These are phyloP conservation scores for Fragaria ananassa DNA, from an alignment of 306 rosid species.

Conservation along the genomic window DNA sequence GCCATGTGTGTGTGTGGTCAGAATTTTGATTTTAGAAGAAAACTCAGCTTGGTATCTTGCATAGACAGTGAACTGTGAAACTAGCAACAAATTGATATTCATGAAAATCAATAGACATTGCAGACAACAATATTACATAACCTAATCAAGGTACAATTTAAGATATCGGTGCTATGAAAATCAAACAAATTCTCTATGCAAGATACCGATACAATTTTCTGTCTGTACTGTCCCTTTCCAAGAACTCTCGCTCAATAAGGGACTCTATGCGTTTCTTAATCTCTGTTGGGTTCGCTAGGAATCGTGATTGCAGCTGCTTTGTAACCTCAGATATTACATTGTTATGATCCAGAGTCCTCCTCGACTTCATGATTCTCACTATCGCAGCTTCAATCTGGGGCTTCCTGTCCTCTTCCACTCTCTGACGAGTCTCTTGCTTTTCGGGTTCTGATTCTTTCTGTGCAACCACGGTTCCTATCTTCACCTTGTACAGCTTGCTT, in stretches of 20 bases:
- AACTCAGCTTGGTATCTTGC: neutral
- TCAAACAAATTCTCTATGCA: conserved; percentile 27
- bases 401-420: conserved; percentile 84
- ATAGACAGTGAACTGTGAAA: neutral
- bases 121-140: conserved; percentile 17
- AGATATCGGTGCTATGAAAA: conserved; percentile 20
- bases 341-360: conserved; percentile 73
- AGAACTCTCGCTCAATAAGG: conserved; percentile 79
- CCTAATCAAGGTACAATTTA: conserved; percentile 30
- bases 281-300: conserved; percentile 69
- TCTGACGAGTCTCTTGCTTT: conserved; percentile 75
- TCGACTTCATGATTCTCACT: conserved; percentile 81
- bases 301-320: conserved; percentile 66
- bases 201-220: conserved; percentile 63
- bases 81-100: conserved; percentile 19
- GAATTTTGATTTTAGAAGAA: too few species aligned
- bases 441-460: conserved; percentile 83
- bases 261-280: conserved; percentile 84
- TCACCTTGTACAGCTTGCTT: conserved; percentile 70
- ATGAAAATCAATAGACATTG: conserved; percentile 23
- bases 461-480: conserved; percentile 84
- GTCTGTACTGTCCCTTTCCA: conserved; percentile 71
- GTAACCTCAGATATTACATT: conserved; percentile 82
- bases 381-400: conserved; percentile 83
- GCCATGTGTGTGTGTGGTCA: too few species aligned